Evolutionary conservation across 768 basidiomycete species (phyloP), one percentile per base, ranked within the genome.

Genomic region (Podaxis pistillaris): DNA sequence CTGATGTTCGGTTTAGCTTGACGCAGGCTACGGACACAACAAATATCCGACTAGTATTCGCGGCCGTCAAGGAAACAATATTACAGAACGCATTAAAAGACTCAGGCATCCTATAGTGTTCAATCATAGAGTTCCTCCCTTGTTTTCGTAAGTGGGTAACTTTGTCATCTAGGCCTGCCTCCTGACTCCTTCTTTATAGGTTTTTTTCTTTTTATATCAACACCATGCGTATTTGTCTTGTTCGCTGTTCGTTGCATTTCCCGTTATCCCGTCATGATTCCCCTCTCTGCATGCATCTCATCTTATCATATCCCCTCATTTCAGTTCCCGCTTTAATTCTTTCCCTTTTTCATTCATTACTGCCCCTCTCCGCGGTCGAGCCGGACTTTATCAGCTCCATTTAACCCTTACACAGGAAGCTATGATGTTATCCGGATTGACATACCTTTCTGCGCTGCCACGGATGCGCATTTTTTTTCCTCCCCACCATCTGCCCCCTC

Each of bases 11-110:
- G 24, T 33, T 41, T 63, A 90, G 89, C 80, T 71, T 94, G 60
- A 94, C 93, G 7, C 91, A 94, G 73, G 93, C 93, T 33, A 95
- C 92, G 30, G 93, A 95, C 73, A 94, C 93, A 26, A 85, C 84
- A 3, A 94, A 94, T 71, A 89, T 94, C 58, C 76, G 83, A 56
- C 77, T 94, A 1, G 91, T 94, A 17, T 94, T 95, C 64, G 90
- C 90, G 0, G 91, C 91, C 0, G 91, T 94, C 51, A 94, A 94
- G 75, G 94, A 96, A 76, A 95, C 94, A n/a, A 94, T 96, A 59
- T 72, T 95, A 59, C 90, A 93, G 75, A 94, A 94, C 70, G 93
- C 93, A 2, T 77, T 94, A 5, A 86, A 90, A 71, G 93, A 94
- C 68, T 90, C 88, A 0, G 93, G 93, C 61, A 93, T 94, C 68